Conservation (phyloP, 2,329 filamentous ascomycete genomes). For the Neonectria coccinea region DNA sequence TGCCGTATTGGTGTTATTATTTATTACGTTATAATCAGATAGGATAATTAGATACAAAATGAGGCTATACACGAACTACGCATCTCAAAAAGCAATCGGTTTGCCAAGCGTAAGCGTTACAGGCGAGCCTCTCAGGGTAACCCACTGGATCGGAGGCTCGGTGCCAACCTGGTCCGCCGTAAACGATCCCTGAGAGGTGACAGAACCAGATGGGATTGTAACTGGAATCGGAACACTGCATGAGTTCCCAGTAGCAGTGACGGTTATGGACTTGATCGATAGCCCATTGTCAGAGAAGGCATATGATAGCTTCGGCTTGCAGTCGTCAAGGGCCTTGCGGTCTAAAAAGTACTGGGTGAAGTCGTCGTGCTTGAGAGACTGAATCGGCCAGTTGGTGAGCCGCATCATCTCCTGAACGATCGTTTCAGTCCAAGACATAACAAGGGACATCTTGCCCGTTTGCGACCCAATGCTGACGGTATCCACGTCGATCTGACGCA, state of each 20-base stretch:
- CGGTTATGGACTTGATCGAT: constrained; percentile 16
- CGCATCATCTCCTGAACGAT: constrained; percentile 32
- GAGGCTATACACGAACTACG: neutral
- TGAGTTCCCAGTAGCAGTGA: constrained; percentile 25
- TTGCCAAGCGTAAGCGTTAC: constrained; percentile 18
- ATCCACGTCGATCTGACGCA: constrained; percentile 28
- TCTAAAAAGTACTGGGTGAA: constrained; percentile 33
- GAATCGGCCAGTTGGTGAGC: constrained; percentile 33
- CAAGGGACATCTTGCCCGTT: constrained; percentile 29
- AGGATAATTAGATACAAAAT: neutral
- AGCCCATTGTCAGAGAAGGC: constrained; percentile 13
- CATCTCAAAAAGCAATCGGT: neutral
- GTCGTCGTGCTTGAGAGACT: constrained; percentile 30
- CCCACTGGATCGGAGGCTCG: constrained; percentile 34
- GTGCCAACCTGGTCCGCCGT: constrained; percentile 22
- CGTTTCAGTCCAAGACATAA: constrained; percentile 35
- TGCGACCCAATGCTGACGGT: constrained; percentile 27
- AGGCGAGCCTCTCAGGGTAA: constrained; percentile 22
- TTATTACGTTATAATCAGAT: neutral
- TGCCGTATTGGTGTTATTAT: neutral
- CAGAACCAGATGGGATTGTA: constrained; percentile 21
- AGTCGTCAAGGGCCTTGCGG: constrained; percentile 30
- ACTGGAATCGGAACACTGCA: constrained; percentile 30
- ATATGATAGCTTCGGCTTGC: constrained; percentile 29
- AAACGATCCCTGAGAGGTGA: constrained; percentile 3